Conservation (phyloP, 2,329 filamentous ascomycete genomes). For the Aureobasidium musti region DNA sequence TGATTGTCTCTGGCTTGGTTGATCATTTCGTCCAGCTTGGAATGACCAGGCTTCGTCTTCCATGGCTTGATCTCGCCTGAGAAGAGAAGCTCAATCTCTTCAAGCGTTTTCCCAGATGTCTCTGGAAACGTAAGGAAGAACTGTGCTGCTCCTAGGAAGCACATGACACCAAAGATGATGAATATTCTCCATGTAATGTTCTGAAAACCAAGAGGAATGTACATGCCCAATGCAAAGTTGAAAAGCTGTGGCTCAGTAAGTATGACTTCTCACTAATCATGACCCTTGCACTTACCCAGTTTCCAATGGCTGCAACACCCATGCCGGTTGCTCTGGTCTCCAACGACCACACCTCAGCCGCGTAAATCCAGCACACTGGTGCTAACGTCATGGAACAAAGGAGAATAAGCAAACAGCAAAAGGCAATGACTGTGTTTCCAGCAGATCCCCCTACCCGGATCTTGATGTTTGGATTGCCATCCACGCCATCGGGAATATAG, state of each 20-base stretch:
- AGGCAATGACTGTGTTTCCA: conserved; percentile 65
- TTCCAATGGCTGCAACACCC: neutral
- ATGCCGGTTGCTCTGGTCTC: neutral
- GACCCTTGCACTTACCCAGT: neutral
- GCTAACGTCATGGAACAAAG: conserved; percentile 61
- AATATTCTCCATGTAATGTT: conserved; percentile 48
- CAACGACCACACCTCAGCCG: neutral
- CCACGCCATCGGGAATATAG: conserved; percentile 49
- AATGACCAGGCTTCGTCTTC: conserved; percentile 43
- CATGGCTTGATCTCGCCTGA: conserved; percentile 41
- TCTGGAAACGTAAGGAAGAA: conserved; percentile 51
- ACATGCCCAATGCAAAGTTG: conserved; percentile 62
- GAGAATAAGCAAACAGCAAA: conserved; percentile 65
- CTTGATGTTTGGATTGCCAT: conserved; percentile 55
- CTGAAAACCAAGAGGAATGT: conserved; percentile 59
- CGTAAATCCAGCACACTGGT: neutral
- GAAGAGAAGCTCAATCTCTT: conserved; percentile 47
- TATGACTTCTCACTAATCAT: conserved; percentile 50
- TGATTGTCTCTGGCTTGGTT: conserved; percentile 33
- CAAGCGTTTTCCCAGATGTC: conserved; percentile 45
- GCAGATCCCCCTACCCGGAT: conserved; percentile 56
- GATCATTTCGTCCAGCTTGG: conserved; percentile 38
- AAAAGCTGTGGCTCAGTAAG: conserved; percentile 44
- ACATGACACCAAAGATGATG: conserved; percentile 54
- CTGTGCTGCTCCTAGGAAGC: conserved; percentile 49